phyloP scores from a whole-genome alignment of 192 early-diverging fungal genomes.

The Podila epicladia region DNA sequence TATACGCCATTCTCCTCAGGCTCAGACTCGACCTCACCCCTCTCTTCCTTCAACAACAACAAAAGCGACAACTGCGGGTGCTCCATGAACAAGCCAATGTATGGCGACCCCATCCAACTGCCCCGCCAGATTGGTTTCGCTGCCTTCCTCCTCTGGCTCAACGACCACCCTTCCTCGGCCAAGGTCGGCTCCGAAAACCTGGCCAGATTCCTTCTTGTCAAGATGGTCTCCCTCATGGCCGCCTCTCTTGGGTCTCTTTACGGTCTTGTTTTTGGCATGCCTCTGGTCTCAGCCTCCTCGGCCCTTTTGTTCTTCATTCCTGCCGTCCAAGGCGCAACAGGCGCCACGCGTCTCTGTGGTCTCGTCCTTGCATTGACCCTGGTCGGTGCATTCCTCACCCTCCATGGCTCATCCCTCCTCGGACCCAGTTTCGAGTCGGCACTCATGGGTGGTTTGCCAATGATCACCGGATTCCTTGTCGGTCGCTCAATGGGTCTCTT shows the following conservation, averaged over 20 bases:
- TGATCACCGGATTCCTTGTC: conserved; percentile 37
- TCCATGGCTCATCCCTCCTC: conserved; percentile 27
- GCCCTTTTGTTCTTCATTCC: conserved; percentile 36
- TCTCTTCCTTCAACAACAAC: too few relatives aligned
- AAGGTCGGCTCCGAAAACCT: background rate
- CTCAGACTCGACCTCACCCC: too few relatives aligned
- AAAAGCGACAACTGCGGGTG: too few relatives aligned
- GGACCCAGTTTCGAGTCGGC: conserved; percentile 41
- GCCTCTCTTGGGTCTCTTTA: conserved; percentile 43
- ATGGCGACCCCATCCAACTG: background rate
- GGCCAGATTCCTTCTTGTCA: conserved; percentile 3
- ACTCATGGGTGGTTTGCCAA: conserved; percentile 21
- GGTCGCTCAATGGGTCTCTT: conserved; percentile 32
- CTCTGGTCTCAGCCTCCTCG: conserved; percentile 18
- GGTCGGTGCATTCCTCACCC: conserved; percentile 6
- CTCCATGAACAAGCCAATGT: background rate
- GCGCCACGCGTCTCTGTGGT: conserved; percentile 33
- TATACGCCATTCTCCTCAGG: too few relatives aligned
- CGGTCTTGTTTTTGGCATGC: conserved; percentile 37
- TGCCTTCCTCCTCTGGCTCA: conserved; percentile 8
- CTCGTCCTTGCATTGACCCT: conserved; percentile 18
- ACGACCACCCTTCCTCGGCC: conserved; percentile 4
- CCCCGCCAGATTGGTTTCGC: background rate
- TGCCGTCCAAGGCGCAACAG: conserved; percentile 40
- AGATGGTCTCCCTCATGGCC: conserved; percentile 11